These are phyloP conservation scores for Claviceps fusiformis DNA, from an alignment of 2,329 filamentous ascomycete species.

Conservation along the genomic window DNA sequence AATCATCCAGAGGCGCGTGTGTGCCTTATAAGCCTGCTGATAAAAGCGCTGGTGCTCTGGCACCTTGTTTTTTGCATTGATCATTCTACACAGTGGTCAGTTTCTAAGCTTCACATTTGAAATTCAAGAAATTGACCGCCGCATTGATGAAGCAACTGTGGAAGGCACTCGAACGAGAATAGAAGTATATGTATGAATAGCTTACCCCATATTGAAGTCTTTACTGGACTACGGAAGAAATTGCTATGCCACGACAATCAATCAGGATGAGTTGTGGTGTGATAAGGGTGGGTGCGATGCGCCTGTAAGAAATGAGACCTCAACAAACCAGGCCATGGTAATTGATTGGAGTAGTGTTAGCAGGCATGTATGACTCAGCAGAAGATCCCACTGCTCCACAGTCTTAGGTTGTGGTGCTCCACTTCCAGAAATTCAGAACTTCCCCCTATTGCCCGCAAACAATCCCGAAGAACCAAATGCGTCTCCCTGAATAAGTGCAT, in stretches of 20 bases:
- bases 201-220: slow-evolving; percentile 29
- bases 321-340: no score
- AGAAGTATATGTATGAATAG: background rate
- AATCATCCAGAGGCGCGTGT: slow-evolving; percentile 64
- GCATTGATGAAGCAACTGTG: background rate
- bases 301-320: slow-evolving; percentile 22
- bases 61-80: slow-evolving; percentile 66
- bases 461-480: no score
- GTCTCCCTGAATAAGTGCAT: background rate
- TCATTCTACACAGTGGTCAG: slow-evolving; percentile 27
- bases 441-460: no score
- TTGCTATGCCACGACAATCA: slow-evolving; percentile 11
- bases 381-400: no score
- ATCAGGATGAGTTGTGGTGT: slow-evolving; percentile 14
- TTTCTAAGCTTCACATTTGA: slow-evolving; percentile 4
- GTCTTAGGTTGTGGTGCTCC: no score
- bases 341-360: no score
- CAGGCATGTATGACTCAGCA: no score
- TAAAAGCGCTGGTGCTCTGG: slow-evolving; percentile 62
- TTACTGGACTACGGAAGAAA: slow-evolving; percentile 11
- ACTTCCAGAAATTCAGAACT: no score
- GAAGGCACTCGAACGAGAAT: background rate
- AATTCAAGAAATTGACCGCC: background rate
- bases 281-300: slow-evolving; percentile 14
- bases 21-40: slow-evolving; percentile 56